Evolutionary conservation across 768 basidiomycete genomes (phyloP).

Genomic region (Flagelloscypha sp.): DNA sequence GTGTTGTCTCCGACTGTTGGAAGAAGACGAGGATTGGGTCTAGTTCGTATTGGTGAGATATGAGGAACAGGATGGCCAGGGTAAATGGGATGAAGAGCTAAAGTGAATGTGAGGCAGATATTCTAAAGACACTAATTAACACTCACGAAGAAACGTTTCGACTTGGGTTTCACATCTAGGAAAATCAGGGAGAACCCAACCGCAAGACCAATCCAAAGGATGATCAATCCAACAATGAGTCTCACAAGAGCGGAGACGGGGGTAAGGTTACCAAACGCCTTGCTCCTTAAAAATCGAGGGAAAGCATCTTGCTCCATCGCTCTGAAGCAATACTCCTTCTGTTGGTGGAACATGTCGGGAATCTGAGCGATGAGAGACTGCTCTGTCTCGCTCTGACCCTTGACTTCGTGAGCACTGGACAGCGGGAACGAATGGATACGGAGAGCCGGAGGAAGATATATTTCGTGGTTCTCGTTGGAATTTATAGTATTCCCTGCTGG

Average conservation of each 20-base stretch:
- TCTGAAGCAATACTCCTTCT: conserved; percentile 95
- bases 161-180: conserved; percentile 86
- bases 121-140: not conserved
- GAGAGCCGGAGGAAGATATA: conserved; percentile 90
- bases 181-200: conserved; percentile 88
- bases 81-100: conserved; percentile 94
- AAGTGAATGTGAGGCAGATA: conserved; percentile 6
- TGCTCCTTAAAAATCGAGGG: conserved; percentile 88
- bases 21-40: conserved; percentile 94
- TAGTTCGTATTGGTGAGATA: conserved; percentile 95
- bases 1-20: conserved; percentile 91
- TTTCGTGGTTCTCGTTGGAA: conserved; percentile 89
- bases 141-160: conserved; percentile 91
- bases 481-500: conserved; percentile 69
- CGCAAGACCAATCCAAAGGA: conserved; percentile 93
- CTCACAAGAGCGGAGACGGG: conserved; percentile 83
- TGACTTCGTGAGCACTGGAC: conserved; percentile 64
- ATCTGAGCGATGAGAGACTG: conserved; percentile 74
- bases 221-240: conserved; percentile 74
- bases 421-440: conserved; percentile 89
- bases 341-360: conserved; percentile 94
- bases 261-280: conserved; percentile 97
- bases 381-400: conserved; percentile 53
- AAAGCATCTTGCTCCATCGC: conserved; percentile 95
- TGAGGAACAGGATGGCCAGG: conserved; percentile 80